These are phyloP conservation scores for Penicillium sp. DNA, from an alignment of 2,329 filamentous ascomycete species.

Conservation along the genomic window DNA sequence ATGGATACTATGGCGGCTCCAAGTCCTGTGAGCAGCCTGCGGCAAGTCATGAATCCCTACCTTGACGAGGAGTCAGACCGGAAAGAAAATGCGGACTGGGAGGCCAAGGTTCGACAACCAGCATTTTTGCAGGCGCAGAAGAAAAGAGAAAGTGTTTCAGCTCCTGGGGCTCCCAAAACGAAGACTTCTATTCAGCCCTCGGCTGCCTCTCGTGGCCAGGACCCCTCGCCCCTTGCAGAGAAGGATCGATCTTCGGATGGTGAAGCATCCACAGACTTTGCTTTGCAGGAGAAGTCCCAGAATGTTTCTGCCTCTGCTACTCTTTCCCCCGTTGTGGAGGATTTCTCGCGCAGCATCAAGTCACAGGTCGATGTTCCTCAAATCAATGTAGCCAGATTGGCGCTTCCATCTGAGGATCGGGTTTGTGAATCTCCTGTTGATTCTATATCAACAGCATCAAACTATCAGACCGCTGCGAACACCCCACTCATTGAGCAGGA, in stretches of 20 bases:
- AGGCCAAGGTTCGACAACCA: conserved; percentile 15
- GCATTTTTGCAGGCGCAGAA: conserved; percentile 16
- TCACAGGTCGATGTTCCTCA: conserved; percentile 17
- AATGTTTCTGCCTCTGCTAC: conserved; percentile 11
- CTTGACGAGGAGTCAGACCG: conserved; percentile 37
- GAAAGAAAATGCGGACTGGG: conserved; percentile 20
- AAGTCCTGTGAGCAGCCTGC: conserved; percentile 69
- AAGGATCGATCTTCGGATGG: conserved; percentile 23
- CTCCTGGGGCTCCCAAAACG: conserved; percentile 19
- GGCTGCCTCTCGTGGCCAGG: conserved; percentile 18
- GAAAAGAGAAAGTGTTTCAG: conserved; percentile 22
- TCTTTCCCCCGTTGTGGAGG: conserved; percentile 25
- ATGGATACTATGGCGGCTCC: conserved; percentile 29
- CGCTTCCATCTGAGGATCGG: conserved; percentile 19
- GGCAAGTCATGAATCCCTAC: conserved; percentile 81
- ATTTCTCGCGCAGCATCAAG: conserved; percentile 19
- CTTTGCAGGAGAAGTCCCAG: conserved; percentile 14
- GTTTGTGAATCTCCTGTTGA: conserved; percentile 25
- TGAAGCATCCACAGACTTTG: conserved; percentile 15
- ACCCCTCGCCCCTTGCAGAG: conserved; percentile 30
- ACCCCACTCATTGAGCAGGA: conserved; percentile 33
- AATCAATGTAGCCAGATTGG: conserved; percentile 22
- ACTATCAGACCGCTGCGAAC: conserved; percentile 40
- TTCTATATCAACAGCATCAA: conserved; percentile 35
- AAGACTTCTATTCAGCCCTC: conserved; percentile 26